These are phyloP conservation scores for Fusarium dimerum DNA, from an alignment of 2,329 filamentous ascomycete species.

Conservation along the genomic window DNA sequence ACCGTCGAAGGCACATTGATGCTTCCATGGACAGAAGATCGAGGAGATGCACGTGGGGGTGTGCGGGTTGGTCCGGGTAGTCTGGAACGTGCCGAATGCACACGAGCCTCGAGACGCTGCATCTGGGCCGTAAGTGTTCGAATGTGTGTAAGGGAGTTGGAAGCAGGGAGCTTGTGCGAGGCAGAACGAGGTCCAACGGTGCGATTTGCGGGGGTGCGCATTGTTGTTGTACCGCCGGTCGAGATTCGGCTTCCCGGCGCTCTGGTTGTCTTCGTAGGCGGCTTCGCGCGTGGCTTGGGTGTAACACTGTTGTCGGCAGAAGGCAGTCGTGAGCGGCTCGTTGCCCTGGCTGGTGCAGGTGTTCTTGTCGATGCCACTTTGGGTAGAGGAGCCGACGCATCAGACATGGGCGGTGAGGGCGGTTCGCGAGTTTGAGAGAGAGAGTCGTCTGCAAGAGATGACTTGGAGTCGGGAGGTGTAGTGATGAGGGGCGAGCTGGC, in stretches of 20 bases:
- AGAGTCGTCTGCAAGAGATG: slow-evolving; percentile 55
- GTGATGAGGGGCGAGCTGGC: slow-evolving; percentile 87
- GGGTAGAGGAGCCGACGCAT: slow-evolving; percentile 66
- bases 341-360: slow-evolving; percentile 35
- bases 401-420: slow-evolving; percentile 91
- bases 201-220: slow-evolving; percentile 48
- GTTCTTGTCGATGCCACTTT: slow-evolving; percentile 44
- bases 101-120: slow-evolving; percentile 91
- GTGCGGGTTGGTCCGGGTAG: slow-evolving; percentile 79
- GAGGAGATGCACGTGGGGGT: slow-evolving; percentile 79
- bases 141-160: slow-evolving; percentile 84
- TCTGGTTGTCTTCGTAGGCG: slow-evolving; percentile 36
- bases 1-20: slow-evolving; percentile 55
- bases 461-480: slow-evolving; percentile 77
- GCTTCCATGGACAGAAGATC: slow-evolving; percentile 46
- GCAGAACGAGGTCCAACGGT: slow-evolving; percentile 58
- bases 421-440: slow-evolving; percentile 74
- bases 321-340: slow-evolving; percentile 47
- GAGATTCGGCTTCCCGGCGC: slow-evolving; percentile 46
- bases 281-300: slow-evolving; percentile 57
- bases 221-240: slow-evolving; percentile 46
- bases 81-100: slow-evolving; percentile 89
- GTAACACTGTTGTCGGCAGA: slow-evolving; percentile 56
- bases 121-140: slow-evolving; percentile 93
- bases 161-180: slow-evolving; percentile 54